Percentiles rank a stretch among this genome's conserved stretches.
Evolutionary conservation across 306 rosid species (phyloP).

Genomic region (Cucurbita moschata): DNA sequence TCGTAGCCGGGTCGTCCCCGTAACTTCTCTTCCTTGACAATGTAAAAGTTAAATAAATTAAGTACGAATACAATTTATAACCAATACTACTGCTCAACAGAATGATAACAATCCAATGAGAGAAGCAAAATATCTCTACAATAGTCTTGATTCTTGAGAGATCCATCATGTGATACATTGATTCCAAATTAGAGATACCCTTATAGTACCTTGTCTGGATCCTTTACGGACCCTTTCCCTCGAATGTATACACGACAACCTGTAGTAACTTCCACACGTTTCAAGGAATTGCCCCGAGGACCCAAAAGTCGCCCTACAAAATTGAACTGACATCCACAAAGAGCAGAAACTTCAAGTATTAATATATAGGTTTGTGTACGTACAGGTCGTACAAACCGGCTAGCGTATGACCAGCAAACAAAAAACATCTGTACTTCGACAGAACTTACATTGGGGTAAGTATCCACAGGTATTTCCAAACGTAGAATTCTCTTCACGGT

Average conservation of each 20-base stretch:
- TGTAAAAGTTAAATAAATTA: slow-evolving; percentile 3
- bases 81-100: neutral
- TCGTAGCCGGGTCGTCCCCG: slow-evolving; percentile 97
- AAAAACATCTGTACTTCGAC: neutral
- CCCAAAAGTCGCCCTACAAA: slow-evolving; percentile 97
- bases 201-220: slow-evolving; percentile 64
- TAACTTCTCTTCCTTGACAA: slow-evolving; percentile 76
- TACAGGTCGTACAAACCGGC: neutral
- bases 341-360: slow-evolving; percentile 6
- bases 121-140: neutral
- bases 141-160: neutral
- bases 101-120: slow-evolving; percentile 2
- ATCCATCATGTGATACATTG: neutral
- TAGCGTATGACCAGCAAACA: neutral
- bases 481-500: slow-evolving; percentile 93
- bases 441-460: slow-evolving; percentile 67
- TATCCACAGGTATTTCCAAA: slow-evolving; percentile 88
- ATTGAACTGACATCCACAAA: slow-evolving; percentile 51
- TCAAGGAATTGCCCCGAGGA: slow-evolving; percentile 88
- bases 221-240: slow-evolving; percentile 91
- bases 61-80: neutral
- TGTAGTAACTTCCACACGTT: slow-evolving; percentile 90
- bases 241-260: slow-evolving; percentile 91
- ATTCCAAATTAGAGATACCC: slow-evolving; percentile 4
- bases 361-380: neutral